A percentile compares a stretch with the other conserved stretches of the same genome.
These are phyloP conservation scores for Carallia brachiata DNA, from an alignment of 345 rosid species.

Conservation along the genomic window DNA sequence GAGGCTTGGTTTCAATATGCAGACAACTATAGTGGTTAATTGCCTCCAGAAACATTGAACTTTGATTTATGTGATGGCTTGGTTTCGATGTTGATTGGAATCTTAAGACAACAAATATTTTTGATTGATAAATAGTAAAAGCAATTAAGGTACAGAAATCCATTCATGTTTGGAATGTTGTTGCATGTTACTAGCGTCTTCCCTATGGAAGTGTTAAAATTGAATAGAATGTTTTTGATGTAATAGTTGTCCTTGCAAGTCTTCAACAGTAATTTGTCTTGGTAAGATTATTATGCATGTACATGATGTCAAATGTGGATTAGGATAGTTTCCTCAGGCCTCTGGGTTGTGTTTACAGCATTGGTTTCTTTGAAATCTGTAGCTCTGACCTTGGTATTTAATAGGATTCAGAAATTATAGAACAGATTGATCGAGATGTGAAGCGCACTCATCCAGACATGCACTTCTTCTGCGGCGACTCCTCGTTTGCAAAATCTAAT, in stretches of 20 bases:
- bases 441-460: slow-evolving; percentile 96
- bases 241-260: not conserved
- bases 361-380: slow-evolving; percentile 12
- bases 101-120: not conserved
- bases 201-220: not conserved
- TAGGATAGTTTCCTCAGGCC: not conserved
- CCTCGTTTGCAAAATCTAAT: slow-evolving; percentile 67
- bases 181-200: not conserved
- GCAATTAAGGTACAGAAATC: too few species aligned
- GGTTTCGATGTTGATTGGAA: not conserved
- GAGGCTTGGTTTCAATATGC: not conserved
- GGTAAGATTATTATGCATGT: not conserved
- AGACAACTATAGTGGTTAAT: slow-evolving; percentile 1
- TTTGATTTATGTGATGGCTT: not conserved
- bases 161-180: not conserved
- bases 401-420: slow-evolving; percentile 84
- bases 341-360: not conserved
- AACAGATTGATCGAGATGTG: slow-evolving; percentile 95
- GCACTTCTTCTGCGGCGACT: slow-evolving; percentile 91
- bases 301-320: not conserved
- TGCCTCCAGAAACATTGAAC: not conserved
- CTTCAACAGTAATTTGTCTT: not conserved
- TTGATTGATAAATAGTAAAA: too few species aligned
- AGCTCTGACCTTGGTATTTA: slow-evolving; percentile 20
- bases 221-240: not conserved